Evolutionary conservation across 345 rosid genomes (phyloP), one percentile per base, ranked within the genome.

Genomic region (Punica granatum): DNA sequence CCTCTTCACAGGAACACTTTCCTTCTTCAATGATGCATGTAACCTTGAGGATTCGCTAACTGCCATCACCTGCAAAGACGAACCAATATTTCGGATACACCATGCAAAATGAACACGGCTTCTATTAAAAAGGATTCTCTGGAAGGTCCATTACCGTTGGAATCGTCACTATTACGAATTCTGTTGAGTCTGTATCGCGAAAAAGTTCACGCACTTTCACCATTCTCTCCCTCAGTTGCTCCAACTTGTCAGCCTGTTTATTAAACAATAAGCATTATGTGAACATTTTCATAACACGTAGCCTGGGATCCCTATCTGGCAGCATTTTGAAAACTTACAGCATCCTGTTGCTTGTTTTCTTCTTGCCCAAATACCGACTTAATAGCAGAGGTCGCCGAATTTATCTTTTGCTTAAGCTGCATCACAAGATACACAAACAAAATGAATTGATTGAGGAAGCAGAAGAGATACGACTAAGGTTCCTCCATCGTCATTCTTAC

Each of bases 191-290:
- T 7, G 84, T 76, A 79, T 91, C 90, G 65, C 88, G 96, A 33
- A 94, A 94, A 70, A 94, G 99, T 64, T 94, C 99, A 6, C 96
- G 84, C 67, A 94, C 99, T 91, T 94, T 91, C 67, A 94, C 70
- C 99, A 94, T 94, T 78, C 96, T 91, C 63, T 94, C 95, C 81
- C 99, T 84, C 32, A 94, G 78, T 34, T 58, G 64, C 86, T 94
- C 96, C 81, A 91, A 79, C 78, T 89, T 94, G 85, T 88, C 88
- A 28, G 92, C 79, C 99, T 94, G 75, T 64, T 54, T 54, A 25
- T 70, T 14, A 48, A 33, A 42, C 63, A 53, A 56, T 48, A 68
- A 41, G n/a, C 15, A 60, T 63, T 2, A 44, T 33, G 56, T 33
- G 60, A 30, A 53, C 3, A 70, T 30, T 21, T 4, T 43, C 49